Conservation (phyloP, 202 grass and related monocot genomes). For the Bolboschoenoplectus hybrid region DNA sequence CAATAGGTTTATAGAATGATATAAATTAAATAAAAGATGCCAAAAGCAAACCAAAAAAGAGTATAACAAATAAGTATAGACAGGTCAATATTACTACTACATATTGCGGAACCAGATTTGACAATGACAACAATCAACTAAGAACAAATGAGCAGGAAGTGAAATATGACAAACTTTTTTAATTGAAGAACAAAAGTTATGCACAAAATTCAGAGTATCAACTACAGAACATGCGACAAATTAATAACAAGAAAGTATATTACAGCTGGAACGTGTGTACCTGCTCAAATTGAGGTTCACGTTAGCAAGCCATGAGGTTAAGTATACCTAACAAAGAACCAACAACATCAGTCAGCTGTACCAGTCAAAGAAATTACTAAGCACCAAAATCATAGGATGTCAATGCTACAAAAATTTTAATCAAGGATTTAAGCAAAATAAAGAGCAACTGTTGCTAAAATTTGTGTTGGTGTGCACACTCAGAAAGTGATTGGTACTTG, state of each 20-base stretch:
- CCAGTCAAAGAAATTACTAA: background rate
- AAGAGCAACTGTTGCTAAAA: background rate
- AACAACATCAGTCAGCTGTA: slow-evolving; percentile 36
- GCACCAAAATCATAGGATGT: background rate
- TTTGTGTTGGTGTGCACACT: slow-evolving; percentile 3
- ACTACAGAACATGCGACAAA: background rate
- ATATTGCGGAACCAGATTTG: slow-evolving; percentile 12
- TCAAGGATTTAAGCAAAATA: slow-evolving; percentile 13
- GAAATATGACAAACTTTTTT: slow-evolving; percentile 4
- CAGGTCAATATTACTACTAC: background rate
- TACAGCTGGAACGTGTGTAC: slow-evolving; percentile 39
- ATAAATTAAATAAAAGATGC: no score
- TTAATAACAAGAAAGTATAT: slow-evolving; percentile 4
- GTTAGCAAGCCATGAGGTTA: slow-evolving; percentile 73
- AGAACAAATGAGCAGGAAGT: background rate
- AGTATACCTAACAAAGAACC: slow-evolving; percentile 63
- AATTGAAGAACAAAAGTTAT: background rate
- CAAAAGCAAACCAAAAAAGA: slow-evolving; percentile 13
- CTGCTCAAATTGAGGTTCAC: slow-evolving; percentile 66
- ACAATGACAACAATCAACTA: slow-evolving; percentile 2
- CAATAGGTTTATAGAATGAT: no score
- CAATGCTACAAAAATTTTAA: background rate
- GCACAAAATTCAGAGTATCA: background rate
- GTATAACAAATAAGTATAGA: slow-evolving; percentile 20
- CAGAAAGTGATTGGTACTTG: slow-evolving; percentile 9